Percentiles rank a stretch among this genome's conserved stretches.
These are phyloP conservation scores for Myochromella boudieri DNA, from an alignment of 768 basidiomycete species.

Conservation along the genomic window DNA sequence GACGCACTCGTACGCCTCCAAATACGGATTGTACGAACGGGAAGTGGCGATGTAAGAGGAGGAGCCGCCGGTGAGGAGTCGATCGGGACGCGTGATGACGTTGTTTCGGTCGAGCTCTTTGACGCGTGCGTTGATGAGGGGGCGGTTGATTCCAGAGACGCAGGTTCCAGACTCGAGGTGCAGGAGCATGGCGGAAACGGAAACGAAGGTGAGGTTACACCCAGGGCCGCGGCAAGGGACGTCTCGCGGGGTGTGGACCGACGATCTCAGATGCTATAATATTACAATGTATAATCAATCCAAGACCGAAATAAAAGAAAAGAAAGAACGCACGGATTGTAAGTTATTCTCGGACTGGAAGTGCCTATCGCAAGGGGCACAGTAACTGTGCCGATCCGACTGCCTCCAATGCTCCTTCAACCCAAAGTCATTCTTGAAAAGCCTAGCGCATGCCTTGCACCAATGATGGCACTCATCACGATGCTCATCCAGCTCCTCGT, in stretches of 20 bases:
- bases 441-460: slow-evolving; percentile 39
- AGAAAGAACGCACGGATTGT: slow-evolving; percentile 14
- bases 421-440: slow-evolving; percentile 39
- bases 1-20: slow-evolving; percentile 56
- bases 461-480: slow-evolving; percentile 37
- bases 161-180: slow-evolving; percentile 68
- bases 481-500: slow-evolving; percentile 38
- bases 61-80: slow-evolving; percentile 39
- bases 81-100: slow-evolving; percentile 55
- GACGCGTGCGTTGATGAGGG: slow-evolving; percentile 42
- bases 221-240: slow-evolving; percentile 35
- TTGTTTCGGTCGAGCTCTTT: slow-evolving; percentile 42
- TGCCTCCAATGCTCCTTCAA: slow-evolving; percentile 53
- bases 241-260: slow-evolving; percentile 41
- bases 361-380: slow-evolving; percentile 38
- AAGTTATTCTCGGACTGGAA: slow-evolving; percentile 45
- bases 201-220: slow-evolving; percentile 51
- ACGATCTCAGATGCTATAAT: slow-evolving; percentile 51
- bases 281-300: not conserved
- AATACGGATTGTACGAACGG: not conserved
- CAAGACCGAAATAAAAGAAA: not conserved
- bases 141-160: slow-evolving; percentile 42
- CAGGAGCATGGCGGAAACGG: slow-evolving; percentile 51
- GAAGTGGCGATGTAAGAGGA: not conserved
- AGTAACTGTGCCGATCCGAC: slow-evolving; percentile 40